Percentiles rank a stretch among this genome's conserved stretches.
These are phyloP conservation scores for Dianthus caryophyllus DNA, from an alignment of 148 eudicot genomes.

Conservation along the genomic window DNA sequence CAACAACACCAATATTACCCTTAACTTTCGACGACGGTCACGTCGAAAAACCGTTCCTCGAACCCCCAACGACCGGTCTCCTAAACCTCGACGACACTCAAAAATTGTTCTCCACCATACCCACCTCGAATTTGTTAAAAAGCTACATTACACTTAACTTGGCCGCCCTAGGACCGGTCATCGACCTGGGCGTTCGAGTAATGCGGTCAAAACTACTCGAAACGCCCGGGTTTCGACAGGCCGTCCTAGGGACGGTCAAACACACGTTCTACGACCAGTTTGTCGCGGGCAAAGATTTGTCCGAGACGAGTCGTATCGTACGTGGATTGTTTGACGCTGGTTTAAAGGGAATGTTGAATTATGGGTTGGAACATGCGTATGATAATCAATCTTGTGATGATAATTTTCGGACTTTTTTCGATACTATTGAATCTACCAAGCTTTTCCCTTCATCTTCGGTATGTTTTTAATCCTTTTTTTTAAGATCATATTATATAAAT, in stretches of 20 bases:
- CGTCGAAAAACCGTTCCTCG: background rate
- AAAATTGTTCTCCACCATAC: slow-evolving; percentile 39
- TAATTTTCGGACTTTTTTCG: slow-evolving; percentile 41
- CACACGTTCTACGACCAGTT: slow-evolving; percentile 70
- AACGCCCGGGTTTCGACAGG: slow-evolving; percentile 27
- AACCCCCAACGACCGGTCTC: background rate
- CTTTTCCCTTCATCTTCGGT: slow-evolving; percentile 54
- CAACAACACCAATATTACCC: slow-evolving; percentile 29
- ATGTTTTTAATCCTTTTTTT: slow-evolving; percentile 20
- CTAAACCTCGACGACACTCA: slow-evolving; percentile 43
- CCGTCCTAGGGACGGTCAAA: slow-evolving; percentile 32
- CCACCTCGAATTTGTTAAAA: slow-evolving; percentile 41
- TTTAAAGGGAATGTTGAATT: slow-evolving; percentile 59
- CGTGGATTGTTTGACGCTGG: slow-evolving; percentile 46
- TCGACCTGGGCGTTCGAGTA: slow-evolving; percentile 63
- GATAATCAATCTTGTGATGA: slow-evolving; percentile 59
- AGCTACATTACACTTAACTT: slow-evolving; percentile 42
- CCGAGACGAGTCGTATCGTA: slow-evolving; percentile 42
- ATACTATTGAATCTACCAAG: slow-evolving; percentile 50
- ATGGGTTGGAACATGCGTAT: slow-evolving; percentile 75
- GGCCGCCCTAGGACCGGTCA: slow-evolving; percentile 48
- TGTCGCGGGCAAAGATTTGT: slow-evolving; percentile 55
- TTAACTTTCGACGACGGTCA: slow-evolving; percentile 15
- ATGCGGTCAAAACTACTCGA: slow-evolving; percentile 57
- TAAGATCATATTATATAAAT: background rate